phyloP scores from a whole-genome alignment of 1,139 yeast species.

The Blastobotrys indianensis region DNA sequence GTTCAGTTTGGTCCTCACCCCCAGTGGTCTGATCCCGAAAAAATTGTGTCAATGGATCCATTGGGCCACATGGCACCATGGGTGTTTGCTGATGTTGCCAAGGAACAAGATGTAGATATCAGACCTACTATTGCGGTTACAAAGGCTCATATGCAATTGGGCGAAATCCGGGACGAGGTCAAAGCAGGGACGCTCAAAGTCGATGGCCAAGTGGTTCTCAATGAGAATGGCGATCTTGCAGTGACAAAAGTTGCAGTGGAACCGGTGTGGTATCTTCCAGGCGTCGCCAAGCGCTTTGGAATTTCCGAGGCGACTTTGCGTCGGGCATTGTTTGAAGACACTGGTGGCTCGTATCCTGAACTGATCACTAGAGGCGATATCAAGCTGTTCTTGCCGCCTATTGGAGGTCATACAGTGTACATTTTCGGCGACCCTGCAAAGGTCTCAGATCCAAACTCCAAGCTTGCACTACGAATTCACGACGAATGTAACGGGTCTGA shows the following conservation, averaged over 20 bases:
- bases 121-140: constrained; percentile 59
- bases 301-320: constrained; percentile 51
- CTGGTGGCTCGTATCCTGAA: constrained; percentile 63
- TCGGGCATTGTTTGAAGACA: constrained; percentile 53
- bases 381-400: constrained; percentile 56
- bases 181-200: constrained; percentile 44
- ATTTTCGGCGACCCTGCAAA: constrained; percentile 54
- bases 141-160: constrained; percentile 53
- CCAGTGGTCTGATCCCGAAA: constrained; percentile 48
- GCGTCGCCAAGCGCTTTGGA: constrained; percentile 54
- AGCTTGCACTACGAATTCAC: constrained; percentile 52
- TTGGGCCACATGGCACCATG: constrained; percentile 59
- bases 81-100: constrained; percentile 41
- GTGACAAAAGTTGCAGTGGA: constrained; percentile 59
- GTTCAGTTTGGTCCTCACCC: constrained; percentile 46
- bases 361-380: constrained; percentile 57
- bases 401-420: constrained; percentile 57
- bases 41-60: constrained; percentile 58
- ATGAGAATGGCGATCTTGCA: constrained; percentile 50
- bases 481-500: constrained; percentile 66
- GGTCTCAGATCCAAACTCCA: constrained; percentile 44
- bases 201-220: constrained; percentile 53
- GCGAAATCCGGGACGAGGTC: constrained; percentile 51
- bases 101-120: constrained; percentile 44
- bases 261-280: constrained; percentile 63